Base-by-base conservation (phyloP, 345 rosid species). In the Lagerstroemia speciosa region DNA sequence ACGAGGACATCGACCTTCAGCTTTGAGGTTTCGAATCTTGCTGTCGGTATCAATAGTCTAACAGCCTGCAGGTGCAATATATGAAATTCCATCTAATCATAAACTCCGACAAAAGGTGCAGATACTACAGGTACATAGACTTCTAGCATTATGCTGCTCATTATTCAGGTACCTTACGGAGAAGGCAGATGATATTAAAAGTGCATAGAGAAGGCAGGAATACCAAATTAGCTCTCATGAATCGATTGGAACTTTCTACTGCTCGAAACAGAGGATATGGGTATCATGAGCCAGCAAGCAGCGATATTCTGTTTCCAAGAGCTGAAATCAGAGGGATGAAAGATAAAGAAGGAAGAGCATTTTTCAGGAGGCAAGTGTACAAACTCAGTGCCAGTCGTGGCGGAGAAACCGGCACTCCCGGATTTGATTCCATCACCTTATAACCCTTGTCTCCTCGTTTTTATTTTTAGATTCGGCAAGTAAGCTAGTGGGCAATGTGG, bases 1-100 rank as follows among this genome's bases (percentile, higher is more conserved):
- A 73, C 87, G 70, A 74, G 53, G 66, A 84, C 74, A 11, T 82
- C 87, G 16, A 90, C 98, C 76, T 90, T 74, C 57, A 90, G 88
- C 85, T 93, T 93, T 2, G 97, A 89, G 50, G 87, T 86, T 71
- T 90, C 88, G 38, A 93, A 90, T 74, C 78, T 90, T 66, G 91
- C 97, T n/a, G 92, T 85, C 57, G 96, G 93, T 72, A 75, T 90
- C 79, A 90, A 75, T 64, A 89, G 82, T 74, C 90, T 76, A 50
- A 79, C 97, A 63, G 92, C 96, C 98, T 90, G 66, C 37, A 32
- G 10, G 31, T 62, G 34, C 12, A 31, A 61, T 48, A 61, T 48
- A 19, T 19, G 19, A 12, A 14, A 43, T 12, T 43, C 48, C 1
- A 7, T 41, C 2, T 41, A 12, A 12, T 43, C 48, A 12, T 43